phyloP scores from a whole-genome alignment of 75 land plant species.

The Sequoia sempervirens region DNA sequence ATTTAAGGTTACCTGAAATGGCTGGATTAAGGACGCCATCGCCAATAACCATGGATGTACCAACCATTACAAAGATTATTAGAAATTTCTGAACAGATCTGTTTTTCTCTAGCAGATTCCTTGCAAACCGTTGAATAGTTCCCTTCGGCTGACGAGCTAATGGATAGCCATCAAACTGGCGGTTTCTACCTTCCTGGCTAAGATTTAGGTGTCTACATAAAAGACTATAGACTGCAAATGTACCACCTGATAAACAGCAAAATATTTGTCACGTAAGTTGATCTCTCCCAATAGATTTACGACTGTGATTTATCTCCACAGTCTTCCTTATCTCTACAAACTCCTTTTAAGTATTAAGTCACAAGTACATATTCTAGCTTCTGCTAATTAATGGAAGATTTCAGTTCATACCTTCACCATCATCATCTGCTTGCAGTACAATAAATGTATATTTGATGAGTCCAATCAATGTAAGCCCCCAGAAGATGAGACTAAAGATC shows the following conservation, averaged over 20 bases:
- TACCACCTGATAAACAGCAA: conserved; percentile 51
- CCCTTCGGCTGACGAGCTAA: conserved; percentile 7
- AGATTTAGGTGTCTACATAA: conserved; percentile 57
- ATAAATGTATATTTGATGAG: conserved; percentile 63
- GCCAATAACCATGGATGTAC: conserved; percentile 83
- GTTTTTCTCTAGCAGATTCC: conserved; percentile 34
- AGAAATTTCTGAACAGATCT: conserved; percentile 37
- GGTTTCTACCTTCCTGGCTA: conserved; percentile 6
- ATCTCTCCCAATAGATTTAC: not conserved
- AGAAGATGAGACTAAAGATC: conserved; percentile 61
- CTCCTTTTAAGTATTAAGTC: not conserved
- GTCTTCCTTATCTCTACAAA: not conserved
- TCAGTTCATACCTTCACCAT: conserved; percentile 60
- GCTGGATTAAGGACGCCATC: conserved; percentile 85
- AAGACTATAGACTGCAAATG: conserved; percentile 76
- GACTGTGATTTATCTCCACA: not conserved
- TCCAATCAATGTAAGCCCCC: conserved; percentile 65
- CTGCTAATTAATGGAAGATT: not conserved
- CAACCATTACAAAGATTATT: conserved; percentile 54
- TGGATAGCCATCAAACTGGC: not conserved
- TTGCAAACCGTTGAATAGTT: conserved; percentile 7
- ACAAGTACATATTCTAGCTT: not conserved
- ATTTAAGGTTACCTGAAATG: conserved; percentile 51
- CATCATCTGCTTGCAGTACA: conserved; percentile 69
- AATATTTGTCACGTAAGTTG: not conserved